A percentile compares a stretch with the other conserved stretches of the same genome.
These are phyloP conservation scores for Hymenoscyphus repandus DNA, from an alignment of 2,329 filamentous ascomycete genomes.

Conservation along the genomic window DNA sequence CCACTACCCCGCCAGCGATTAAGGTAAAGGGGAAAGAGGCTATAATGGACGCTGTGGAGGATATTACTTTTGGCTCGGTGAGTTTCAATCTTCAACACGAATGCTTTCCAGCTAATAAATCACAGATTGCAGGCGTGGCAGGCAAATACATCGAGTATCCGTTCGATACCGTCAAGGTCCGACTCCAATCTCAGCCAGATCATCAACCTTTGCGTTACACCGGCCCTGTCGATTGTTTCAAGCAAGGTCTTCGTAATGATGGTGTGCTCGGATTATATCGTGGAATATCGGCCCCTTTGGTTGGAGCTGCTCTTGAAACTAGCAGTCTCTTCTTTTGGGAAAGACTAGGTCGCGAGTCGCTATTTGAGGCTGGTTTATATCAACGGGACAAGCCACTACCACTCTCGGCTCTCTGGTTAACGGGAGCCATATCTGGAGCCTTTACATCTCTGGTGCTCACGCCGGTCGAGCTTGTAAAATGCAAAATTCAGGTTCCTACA, in stretches of 20 bases:
- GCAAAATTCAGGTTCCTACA: conserved; percentile 83
- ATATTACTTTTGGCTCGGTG: conserved; percentile 84
- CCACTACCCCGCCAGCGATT: conserved; percentile 8
- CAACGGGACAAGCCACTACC: conserved; percentile 57
- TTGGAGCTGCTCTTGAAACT: conserved; percentile 88
- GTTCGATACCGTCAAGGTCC: conserved; percentile 97
- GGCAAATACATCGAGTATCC: conserved; percentile 98
- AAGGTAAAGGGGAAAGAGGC: conserved; percentile 22
- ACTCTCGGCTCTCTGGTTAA: conserved; percentile 68
- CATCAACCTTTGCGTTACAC: conserved; percentile 74
- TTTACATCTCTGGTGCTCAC: conserved; percentile 90
- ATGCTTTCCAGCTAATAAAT: conserved; percentile 8
- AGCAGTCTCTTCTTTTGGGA: conserved; percentile 93
- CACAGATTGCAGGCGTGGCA: conserved; percentile 71
- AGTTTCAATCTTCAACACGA: conserved; percentile 29
- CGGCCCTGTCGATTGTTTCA: conserved; percentile 90
- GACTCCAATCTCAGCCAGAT: conserved; percentile 91
- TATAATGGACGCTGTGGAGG: conserved; percentile 63
- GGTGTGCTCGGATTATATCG: conserved; percentile 76
- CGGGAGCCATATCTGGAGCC: conserved; percentile 80
- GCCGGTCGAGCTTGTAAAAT: conserved; percentile 95
- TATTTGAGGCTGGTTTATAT: conserved; percentile 49
- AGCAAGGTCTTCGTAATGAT: conserved; percentile 73
- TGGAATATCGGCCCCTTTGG: conserved; percentile 84
- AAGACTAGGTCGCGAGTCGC: conserved; percentile 61